phyloP scores from a whole-genome alignment of 2,329 filamentous ascomycete genomes.

The Colletotrichum echinochloae region DNA sequence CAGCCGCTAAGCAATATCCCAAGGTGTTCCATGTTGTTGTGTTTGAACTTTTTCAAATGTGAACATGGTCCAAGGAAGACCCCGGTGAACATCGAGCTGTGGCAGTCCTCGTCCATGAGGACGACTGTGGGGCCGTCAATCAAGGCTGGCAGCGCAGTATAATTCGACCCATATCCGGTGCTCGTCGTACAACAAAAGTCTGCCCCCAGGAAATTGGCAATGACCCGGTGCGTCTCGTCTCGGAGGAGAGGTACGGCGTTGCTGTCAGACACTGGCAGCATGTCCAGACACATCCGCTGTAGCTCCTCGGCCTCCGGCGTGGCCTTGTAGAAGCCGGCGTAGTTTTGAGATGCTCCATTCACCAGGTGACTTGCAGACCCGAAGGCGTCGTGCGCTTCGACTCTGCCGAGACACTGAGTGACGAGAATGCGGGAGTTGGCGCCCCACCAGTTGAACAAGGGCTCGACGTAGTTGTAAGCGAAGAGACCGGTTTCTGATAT shows the following conservation, averaged over 20 bases:
- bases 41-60: constrained; percentile 25
- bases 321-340: constrained; percentile 38
- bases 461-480: constrained; percentile 40
- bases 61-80: constrained; percentile 24
- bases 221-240: constrained; percentile 19
- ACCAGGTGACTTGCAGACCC: constrained; percentile 7
- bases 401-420: constrained; percentile 16
- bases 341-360: constrained; percentile 40
- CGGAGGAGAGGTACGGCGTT: constrained; percentile 26
- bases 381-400: constrained; percentile 23
- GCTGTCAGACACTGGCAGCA: constrained; percentile 36
- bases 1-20: constrained; percentile 21
- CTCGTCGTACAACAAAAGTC: constrained; percentile 40
- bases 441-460: constrained; percentile 40
- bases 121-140: constrained; percentile 24
- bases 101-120: constrained; percentile 38
- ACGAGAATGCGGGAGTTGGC: constrained; percentile 38
- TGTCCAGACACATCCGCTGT: constrained; percentile 35
- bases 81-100: constrained; percentile 40
- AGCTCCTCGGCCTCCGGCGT: constrained; percentile 22
- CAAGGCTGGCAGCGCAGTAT: constrained; percentile 35
- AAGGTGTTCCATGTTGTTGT: constrained; percentile 34
- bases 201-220: constrained; percentile 28
- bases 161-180: constrained; percentile 41
- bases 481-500: constrained; percentile 10